A percentile compares a stretch with the other conserved stretches of the same genome.
These are phyloP conservation scores for Pleurotus platypus DNA, from an alignment of 768 basidiomycete genomes.

Conservation along the genomic window DNA sequence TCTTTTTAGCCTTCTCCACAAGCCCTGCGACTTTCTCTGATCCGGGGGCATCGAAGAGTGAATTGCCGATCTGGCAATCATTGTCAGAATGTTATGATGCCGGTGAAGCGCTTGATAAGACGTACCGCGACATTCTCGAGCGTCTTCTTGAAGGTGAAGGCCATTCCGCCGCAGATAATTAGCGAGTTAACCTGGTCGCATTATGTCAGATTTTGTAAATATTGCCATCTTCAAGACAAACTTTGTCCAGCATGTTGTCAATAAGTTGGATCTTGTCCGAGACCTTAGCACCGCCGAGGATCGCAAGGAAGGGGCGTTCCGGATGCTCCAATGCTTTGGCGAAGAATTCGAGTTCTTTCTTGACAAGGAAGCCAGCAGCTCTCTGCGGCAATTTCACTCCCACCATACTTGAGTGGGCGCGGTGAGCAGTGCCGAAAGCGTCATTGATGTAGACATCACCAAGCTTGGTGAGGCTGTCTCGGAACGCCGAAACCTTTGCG, in stretches of 20 bases:
- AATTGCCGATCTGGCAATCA: slow-evolving; percentile 76
- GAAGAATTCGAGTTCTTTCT: slow-evolving; percentile 98
- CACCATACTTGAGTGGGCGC: slow-evolving; percentile 98
- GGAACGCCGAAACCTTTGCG: slow-evolving; percentile 76
- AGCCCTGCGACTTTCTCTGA: slow-evolving; percentile 80
- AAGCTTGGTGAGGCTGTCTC: slow-evolving; percentile 82
- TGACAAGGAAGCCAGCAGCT: slow-evolving; percentile 95
- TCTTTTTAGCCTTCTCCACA: slow-evolving; percentile 88
- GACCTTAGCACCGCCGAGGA: slow-evolving; percentile 97
- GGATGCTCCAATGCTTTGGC: slow-evolving; percentile 95
- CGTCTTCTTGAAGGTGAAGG: slow-evolving; percentile 98
- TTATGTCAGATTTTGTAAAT: too few species aligned
- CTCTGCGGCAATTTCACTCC: slow-evolving; percentile 89
- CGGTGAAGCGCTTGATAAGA: not conserved
- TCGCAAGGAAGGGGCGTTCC: slow-evolving; percentile 94
- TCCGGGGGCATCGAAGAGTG: slow-evolving; percentile 89
- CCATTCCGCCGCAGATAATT: slow-evolving; percentile 98
- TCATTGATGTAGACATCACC: slow-evolving; percentile 99
- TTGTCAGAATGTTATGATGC: slow-evolving; percentile 7
- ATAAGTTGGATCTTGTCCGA: slow-evolving; percentile 99
- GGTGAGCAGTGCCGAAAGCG: slow-evolving; percentile 97
- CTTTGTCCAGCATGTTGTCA: slow-evolving; percentile 99
- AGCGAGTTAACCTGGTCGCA: slow-evolving; percentile 77
- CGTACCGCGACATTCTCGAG: slow-evolving; percentile 59
- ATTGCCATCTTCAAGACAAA: slow-evolving; percentile 19